Evolutionary conservation across 805 yeast genomes (phyloP).

Genomic region (Ogataea trehalophila): DNA sequence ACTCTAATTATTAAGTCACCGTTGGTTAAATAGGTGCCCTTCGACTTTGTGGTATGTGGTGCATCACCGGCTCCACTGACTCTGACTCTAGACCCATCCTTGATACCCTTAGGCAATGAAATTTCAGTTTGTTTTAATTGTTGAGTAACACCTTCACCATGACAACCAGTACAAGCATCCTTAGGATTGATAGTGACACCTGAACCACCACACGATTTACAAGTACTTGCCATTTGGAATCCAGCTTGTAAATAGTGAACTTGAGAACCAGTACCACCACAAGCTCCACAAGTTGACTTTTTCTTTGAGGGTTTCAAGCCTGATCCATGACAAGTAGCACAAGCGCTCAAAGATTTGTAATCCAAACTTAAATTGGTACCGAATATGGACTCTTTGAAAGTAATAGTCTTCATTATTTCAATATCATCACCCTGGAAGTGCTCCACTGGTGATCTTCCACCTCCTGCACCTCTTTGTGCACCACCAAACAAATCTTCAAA

Average conservation of each 20-base stretch:
- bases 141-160: slow-evolving; percentile 82
- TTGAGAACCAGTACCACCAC: slow-evolving; percentile 92
- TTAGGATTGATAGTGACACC: slow-evolving; percentile 70
- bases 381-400: slow-evolving; percentile 82
- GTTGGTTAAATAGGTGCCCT: slow-evolving; percentile 60
- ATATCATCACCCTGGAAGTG: slow-evolving; percentile 88
- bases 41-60: slow-evolving; percentile 71
- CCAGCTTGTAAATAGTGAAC: slow-evolving; percentile 87
- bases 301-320: slow-evolving; percentile 77
- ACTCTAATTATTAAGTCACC: slow-evolving; percentile 89
- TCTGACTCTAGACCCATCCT: slow-evolving; percentile 80
- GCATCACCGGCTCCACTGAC: slow-evolving; percentile 88
- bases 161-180: slow-evolving; percentile 76
- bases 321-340: slow-evolving; percentile 76
- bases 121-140: slow-evolving; percentile 66
- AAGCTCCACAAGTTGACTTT: slow-evolving; percentile 74
- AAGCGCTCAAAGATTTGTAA: slow-evolving; percentile 70
- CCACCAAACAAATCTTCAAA: slow-evolving; percentile 63
- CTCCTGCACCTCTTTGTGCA: slow-evolving; percentile 31
- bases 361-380: slow-evolving; percentile 66
- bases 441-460: slow-evolving; percentile 46
- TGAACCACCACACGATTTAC: slow-evolving; percentile 80
- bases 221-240: slow-evolving; percentile 94
- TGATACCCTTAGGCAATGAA: slow-evolving; percentile 84
- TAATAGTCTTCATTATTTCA: slow-evolving; percentile 68